Base-by-base conservation (phyloP, 345 rosid species). In the Lepidium africanum region DNA sequence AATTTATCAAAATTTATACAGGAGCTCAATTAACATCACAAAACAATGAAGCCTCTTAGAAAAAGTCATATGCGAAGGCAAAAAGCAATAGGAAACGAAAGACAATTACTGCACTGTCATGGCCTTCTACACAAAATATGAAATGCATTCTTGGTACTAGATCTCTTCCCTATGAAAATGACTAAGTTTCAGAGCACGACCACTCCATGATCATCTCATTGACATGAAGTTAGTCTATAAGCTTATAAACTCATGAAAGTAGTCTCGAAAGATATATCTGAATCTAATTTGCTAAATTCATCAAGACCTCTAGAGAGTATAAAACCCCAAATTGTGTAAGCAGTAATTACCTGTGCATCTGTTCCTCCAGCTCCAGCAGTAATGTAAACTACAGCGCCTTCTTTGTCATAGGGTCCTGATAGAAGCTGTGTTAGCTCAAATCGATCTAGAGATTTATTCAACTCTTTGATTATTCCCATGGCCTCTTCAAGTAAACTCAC, bases 351-450 rank as follows among this genome's bases (percentile, higher is more conserved):
- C 97, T 93, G 98, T 10, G 98, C 98, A 75, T 93, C 98, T 25
- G 98, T 90, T 53, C 98, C 98, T 19, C 98, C 98, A 64, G 98
- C 98, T 69, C 98, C 98, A 72, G 98, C 98, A 2, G 94, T 78
- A 57, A 94, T 88, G 52, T 83, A 71, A 68, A 94, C 74, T 46
- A 94, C 83, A 47, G 97, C 97, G 56, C 97, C 92, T 80, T 91
- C 96, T 81, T 87, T 88, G 63, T 94, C 95, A 76, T 90, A 91
- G 5, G 96, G 97, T 58, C 90, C 92, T 41, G 96, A 88, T 51
- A 94, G 90, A 82, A 94, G 97, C 82, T 94, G 91, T 17, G 92
- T 87, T 72, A 94, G 75, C 83, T 90, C 97, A 61, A 85, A 94
- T 37, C 43, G 70, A 70, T 91, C 96, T 71, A 91, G 54, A 47